Percentiles rank a stretch among this genome's conserved stretches.
These are phyloP conservation scores for Mycena pura DNA, from an alignment of 768 basidiomycete species.

Conservation along the genomic window DNA sequence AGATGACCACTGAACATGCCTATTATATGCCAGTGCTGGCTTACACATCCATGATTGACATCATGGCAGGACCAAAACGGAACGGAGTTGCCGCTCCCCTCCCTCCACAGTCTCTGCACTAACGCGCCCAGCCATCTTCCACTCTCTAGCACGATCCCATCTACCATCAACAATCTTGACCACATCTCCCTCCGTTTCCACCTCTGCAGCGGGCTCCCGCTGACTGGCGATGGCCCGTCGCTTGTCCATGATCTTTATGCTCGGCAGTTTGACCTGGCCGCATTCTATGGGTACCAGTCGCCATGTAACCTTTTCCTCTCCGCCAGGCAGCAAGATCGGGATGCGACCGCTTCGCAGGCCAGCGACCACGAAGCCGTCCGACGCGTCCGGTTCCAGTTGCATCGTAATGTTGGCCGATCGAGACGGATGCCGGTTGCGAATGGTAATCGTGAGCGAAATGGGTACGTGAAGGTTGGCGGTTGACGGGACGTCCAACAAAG, in stretches of 20 bases:
- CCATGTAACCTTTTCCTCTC: slow-evolving; percentile 72
- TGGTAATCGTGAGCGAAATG: slow-evolving; percentile 57
- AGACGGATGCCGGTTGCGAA: slow-evolving; percentile 70
- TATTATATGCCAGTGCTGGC: not conserved
- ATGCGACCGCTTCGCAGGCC: slow-evolving; percentile 73
- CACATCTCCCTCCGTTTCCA: slow-evolving; percentile 49
- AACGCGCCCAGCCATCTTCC: slow-evolving; percentile 19
- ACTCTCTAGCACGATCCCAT: slow-evolving; percentile 41
- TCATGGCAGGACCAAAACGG: slow-evolving; percentile 42
- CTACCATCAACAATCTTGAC: slow-evolving; percentile 63
- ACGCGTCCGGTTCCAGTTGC: slow-evolving; percentile 70
- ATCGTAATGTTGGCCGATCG: slow-evolving; percentile 75
- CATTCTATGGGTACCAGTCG: slow-evolving; percentile 77
- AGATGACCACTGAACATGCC: not conserved
- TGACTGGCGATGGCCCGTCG: slow-evolving; percentile 44
- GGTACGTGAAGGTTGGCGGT: slow-evolving; percentile 69
- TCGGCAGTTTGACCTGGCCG: slow-evolving; percentile 68
- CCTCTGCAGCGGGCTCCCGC: slow-evolving; percentile 35
- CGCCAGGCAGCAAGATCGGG: slow-evolving; percentile 76
- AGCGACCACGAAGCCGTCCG: slow-evolving; percentile 81
- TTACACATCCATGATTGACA: slow-evolving; percentile 3
- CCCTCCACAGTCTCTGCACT: slow-evolving; percentile 21
- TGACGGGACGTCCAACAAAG: slow-evolving; percentile 68
- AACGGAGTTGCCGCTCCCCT: slow-evolving; percentile 31
- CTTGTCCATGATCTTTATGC: slow-evolving; percentile 62